Conservation (phyloP, 345 rosid genomes). For the Eucalyptus caleyi region DNA sequence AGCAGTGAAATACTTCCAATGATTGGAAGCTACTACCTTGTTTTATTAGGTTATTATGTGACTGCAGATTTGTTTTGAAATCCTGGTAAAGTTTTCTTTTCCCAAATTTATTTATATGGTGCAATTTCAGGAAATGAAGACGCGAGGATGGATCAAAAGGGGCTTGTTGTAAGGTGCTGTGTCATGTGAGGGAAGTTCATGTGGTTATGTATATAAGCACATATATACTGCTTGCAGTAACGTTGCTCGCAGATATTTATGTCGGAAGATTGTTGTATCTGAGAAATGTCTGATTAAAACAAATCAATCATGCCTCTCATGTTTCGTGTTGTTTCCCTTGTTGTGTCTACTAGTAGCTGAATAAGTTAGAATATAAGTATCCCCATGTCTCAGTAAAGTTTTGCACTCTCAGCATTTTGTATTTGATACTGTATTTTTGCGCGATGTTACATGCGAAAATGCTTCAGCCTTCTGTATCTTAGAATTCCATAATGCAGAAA, state of each 20-base stretch:
- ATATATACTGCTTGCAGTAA: neutral
- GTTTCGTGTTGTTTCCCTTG: neutral
- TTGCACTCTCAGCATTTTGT: neutral
- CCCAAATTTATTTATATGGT: neutral
- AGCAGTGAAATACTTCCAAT: neutral
- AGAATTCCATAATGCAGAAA: neutral
- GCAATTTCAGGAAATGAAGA: slow-evolving; percentile 74
- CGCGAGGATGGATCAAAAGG: slow-evolving; percentile 74
- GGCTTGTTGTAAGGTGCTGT: slow-evolving; percentile 61
- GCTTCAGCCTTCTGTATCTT: neutral
- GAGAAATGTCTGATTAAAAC: neutral
- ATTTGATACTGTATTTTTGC: neutral
- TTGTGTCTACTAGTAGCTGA: neutral
- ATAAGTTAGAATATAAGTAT: neutral
- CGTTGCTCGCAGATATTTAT: neutral
- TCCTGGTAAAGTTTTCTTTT: neutral
- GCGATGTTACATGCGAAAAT: neutral
- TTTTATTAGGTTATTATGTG: neutral
- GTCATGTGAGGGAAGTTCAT: slow-evolving; percentile 36
- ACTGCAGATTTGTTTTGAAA: neutral
- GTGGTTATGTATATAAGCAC: slow-evolving; percentile 10
- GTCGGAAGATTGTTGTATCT: neutral
- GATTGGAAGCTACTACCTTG: neutral
- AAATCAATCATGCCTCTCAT: neutral
- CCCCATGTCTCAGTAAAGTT: neutral